A percentile compares a stretch with the other conserved stretches of the same genome.
phyloP scores from a whole-genome alignment of 495 filamentous ascomycete species.

The Emericellopsis terricola region DNA sequence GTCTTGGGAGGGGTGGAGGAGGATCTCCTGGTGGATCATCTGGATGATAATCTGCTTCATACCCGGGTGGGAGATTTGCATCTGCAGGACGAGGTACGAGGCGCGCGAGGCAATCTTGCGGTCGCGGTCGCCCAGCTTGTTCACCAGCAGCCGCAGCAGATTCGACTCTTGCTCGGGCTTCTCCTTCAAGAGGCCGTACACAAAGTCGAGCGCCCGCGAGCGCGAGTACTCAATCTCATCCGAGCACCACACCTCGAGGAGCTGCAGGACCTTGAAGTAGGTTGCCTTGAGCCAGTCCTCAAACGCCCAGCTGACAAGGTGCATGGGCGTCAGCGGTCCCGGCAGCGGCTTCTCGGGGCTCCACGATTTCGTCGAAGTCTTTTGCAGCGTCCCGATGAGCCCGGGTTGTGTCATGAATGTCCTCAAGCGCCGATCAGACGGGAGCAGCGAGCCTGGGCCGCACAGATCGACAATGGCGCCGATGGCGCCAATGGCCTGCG shows the following conservation, averaged over 20 bases:
- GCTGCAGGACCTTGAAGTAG: constrained; percentile 81
- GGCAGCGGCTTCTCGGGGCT: constrained; percentile 46
- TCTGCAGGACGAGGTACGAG: constrained; percentile 80
- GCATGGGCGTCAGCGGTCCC: constrained; percentile 45
- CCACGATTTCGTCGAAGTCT: constrained; percentile 38
- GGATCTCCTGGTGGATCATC: constrained; percentile 66
- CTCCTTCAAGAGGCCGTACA: constrained; percentile 77
- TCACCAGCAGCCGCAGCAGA: constrained; percentile 73
- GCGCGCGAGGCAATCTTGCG: constrained; percentile 87
- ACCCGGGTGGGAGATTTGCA: constrained; percentile 68
- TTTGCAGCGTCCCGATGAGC: constrained; percentile 48
- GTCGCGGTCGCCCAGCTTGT: constrained; percentile 86
- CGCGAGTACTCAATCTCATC: constrained; percentile 89
- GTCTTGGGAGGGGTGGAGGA: constrained; percentile 75
- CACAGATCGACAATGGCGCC: constrained; percentile 87
- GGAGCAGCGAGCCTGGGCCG: constrained; percentile 69
- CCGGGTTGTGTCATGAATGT: constrained; percentile 66
- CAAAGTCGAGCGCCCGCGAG: constrained; percentile 66
- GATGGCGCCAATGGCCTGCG: constrained; percentile 83
- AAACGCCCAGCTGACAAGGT: constrained; percentile 79
- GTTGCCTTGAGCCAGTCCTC: constrained; percentile 86
- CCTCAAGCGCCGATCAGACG: constrained; percentile 60
- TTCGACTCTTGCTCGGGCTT: constrained; percentile 98
- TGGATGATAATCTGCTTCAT: constrained; percentile 84
- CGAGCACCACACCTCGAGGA: constrained; percentile 76